Conservation (phyloP, 192 early-diverging fungal genomes). For the Backusella psychrophila region DNA sequence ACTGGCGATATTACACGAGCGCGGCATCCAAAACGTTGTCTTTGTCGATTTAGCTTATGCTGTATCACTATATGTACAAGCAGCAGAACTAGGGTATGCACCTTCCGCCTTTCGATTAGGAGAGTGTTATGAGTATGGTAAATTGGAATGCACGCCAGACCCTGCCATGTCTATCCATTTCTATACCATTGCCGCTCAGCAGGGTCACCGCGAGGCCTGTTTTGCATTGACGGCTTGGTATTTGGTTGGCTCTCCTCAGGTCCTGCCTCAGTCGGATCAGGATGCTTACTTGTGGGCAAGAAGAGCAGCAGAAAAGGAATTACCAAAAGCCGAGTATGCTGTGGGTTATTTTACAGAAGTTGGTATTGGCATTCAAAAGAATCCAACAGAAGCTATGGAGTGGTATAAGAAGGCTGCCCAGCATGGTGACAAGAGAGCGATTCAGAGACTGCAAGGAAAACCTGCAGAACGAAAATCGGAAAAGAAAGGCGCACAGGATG, state of each 20-base stretch:
- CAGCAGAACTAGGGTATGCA: slow-evolving; percentile 63
- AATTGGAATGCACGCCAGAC: slow-evolving; percentile 52
- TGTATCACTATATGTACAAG: slow-evolving; percentile 57
- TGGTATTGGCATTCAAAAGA: slow-evolving; percentile 56
- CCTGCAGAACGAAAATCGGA: slow-evolving; percentile 32
- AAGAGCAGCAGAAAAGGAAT: slow-evolving; percentile 54
- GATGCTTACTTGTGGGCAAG: slow-evolving; percentile 64
- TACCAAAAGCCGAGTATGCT: slow-evolving; percentile 63
- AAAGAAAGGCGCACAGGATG: slow-evolving; percentile 45
- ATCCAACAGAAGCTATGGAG: slow-evolving; percentile 50
- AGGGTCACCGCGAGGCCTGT: slow-evolving; percentile 61
- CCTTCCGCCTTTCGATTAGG: slow-evolving; percentile 60
- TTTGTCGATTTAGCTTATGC: slow-evolving; percentile 66
- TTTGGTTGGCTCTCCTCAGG: slow-evolving; percentile 53
- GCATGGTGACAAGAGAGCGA: slow-evolving; percentile 59
- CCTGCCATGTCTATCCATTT: slow-evolving; percentile 55
- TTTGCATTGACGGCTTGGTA: slow-evolving; percentile 68
- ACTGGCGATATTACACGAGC: slow-evolving; percentile 55
- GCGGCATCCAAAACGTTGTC: slow-evolving; percentile 56
- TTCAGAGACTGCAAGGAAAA: slow-evolving; percentile 51
- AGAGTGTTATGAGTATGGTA: slow-evolving; percentile 65
- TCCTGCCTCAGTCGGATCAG: slow-evolving; percentile 58
- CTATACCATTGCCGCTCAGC: slow-evolving; percentile 61
- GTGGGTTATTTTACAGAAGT: slow-evolving; percentile 66
- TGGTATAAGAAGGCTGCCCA: slow-evolving; percentile 71